Percentiles rank a stretch among this genome's conserved stretches.
phyloP scores from a whole-genome alignment of 306 rosid species.

The Sechiopsis laciniata region DNA sequence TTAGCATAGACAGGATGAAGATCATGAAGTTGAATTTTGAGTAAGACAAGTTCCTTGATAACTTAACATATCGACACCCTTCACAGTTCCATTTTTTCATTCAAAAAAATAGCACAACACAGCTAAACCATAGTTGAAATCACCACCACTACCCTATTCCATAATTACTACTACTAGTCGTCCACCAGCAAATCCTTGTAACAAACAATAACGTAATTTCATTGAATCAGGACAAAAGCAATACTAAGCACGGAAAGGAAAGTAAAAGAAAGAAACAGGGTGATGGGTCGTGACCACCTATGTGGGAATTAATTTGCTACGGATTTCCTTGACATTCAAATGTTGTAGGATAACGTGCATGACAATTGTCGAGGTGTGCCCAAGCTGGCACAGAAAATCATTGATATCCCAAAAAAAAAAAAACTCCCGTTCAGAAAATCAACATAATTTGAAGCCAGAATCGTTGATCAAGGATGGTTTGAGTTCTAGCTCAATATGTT shows the following conservation, averaged over 20 bases:
- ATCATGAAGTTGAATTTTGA: neutral
- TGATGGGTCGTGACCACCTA: too few species aligned
- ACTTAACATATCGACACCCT: neutral
- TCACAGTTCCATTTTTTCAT: neutral
- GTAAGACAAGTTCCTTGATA: constrained; percentile 1
- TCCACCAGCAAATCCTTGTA: neutral
- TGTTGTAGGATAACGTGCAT: too few species aligned
- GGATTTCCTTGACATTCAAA: too few species aligned
- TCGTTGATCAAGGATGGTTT: neutral
- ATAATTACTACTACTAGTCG: neutral
- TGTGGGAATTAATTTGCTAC: too few species aligned
- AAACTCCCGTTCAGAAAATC: neutral
- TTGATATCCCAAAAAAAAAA: too few species aligned
- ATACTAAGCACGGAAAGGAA: neutral
- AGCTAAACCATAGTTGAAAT: constrained; percentile 4
- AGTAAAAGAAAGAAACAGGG: neutral
- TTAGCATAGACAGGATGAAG: neutral
- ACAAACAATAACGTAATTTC: neutral
- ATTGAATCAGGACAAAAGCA: neutral
- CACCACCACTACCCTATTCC: neutral
- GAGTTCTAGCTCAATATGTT: neutral
- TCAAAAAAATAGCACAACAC: neutral
- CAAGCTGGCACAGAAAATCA: too few species aligned
- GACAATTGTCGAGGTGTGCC: too few species aligned
- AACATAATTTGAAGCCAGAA: neutral